Conservation (phyloP, 1,139 yeast genomes). For the Diutina catenulata region DNA sequence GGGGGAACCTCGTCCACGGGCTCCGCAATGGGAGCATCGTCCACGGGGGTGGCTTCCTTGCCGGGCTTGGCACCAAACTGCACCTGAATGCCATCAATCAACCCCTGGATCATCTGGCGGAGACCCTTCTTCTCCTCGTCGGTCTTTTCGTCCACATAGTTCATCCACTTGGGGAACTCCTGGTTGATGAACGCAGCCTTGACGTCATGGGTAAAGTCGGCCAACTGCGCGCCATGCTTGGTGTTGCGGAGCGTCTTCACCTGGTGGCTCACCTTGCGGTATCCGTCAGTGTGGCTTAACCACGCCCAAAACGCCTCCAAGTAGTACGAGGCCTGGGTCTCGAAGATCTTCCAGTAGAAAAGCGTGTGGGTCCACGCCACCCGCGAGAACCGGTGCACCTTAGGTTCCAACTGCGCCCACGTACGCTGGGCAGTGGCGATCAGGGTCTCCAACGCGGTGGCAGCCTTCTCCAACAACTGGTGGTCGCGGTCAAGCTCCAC, state of each 20-base stretch:
- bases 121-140: neutral
- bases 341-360: no score
- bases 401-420: no score
- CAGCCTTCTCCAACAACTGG: no score
- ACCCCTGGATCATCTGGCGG: neutral
- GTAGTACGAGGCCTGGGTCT: no score
- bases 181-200: neutral
- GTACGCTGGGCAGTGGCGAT: no score
- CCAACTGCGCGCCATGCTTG: neutral
- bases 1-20: neutral
- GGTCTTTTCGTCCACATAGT: neutral
- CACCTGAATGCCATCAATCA: neutral
- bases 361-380: no score
- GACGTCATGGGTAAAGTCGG: neutral
- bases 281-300: no score
- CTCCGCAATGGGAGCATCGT: no score
- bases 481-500: no score
- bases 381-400: no score
- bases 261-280: neutral
- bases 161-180: neutral
- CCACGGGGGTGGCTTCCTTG: slow-evolving; percentile 2
- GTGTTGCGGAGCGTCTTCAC: neutral
- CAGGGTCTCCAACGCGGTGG: no score
- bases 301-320: no score
- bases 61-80: neutral